Evolutionary conservation across 1,284 basidiomycete species (phyloP), one percentile per base, ranked within the genome.

Genomic region (Wallemia ichthyophaga): DNA sequence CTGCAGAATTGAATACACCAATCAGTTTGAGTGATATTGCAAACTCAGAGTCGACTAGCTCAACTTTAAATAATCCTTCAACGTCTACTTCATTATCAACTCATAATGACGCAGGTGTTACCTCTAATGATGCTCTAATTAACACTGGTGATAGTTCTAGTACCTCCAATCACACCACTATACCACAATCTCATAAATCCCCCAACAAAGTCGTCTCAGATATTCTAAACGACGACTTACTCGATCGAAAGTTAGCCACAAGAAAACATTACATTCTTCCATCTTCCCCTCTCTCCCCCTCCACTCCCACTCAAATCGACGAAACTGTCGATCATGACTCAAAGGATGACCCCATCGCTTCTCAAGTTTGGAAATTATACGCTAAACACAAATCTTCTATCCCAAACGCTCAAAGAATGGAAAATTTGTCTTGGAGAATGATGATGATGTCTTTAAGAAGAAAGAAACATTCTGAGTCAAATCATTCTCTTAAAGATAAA

Each of bases 361-460:
- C 89, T 1, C 88, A 95, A 70, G 84, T 96, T 17, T 96, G 92
- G 92, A 87, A 82, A 71, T 86, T 95, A 77, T 96, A 89, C 67
- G 81, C 87, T 33, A 80, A 84, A 62, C 85, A 84, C 33, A 88
- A 88, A 69, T 83, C 82, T 23, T 78, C 77, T 58, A 71, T 94
- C 56, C 88, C 89, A 33, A 86, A 94, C 68, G 86, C 85, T 0
- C 85, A 89, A 68, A 74, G 89, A 63, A 91, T 96, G 87, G 92
- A 96, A 73, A 95, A 94, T 67, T 69, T 95, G 59, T 94, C 89
- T 0, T 95, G 92, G 92, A 74, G 94, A 62, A 86, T 96, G 85
- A 95, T 95, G 91, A 84, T 89, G 54, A 74, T 98, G 66, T 84
- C 83, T 9, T 71, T 95, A 62, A 82, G 83, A 73, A 89, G 85